Percentiles rank a stretch among this genome's conserved stretches.
Evolutionary conservation across 192 early-diverging fungal genomes (phyloP).

Genomic region (Globomyces pollinis-pini): DNA sequence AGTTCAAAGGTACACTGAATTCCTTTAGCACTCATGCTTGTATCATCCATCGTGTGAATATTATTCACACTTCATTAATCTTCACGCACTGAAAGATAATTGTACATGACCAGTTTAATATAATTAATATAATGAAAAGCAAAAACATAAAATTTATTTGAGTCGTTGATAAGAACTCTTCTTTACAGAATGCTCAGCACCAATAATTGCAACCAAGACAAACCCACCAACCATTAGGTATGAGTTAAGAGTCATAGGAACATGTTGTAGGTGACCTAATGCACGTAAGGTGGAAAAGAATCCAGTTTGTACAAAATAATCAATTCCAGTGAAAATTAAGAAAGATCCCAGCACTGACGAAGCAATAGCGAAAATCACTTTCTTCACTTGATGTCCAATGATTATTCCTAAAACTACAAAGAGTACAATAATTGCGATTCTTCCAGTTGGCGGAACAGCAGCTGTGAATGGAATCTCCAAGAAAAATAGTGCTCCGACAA

Average conservation of each 20-base stretch:
- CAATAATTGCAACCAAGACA: constrained; percentile 55
- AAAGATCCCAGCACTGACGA: constrained; percentile 75
- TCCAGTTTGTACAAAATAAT: constrained; percentile 73
- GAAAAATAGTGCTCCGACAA: constrained; percentile 63
- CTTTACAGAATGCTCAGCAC: no score
- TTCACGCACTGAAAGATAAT: no score
- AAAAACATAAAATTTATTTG: no score
- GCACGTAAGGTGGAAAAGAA: constrained; percentile 51
- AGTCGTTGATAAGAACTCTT: no score
- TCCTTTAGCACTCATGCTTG: no score
- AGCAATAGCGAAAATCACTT: constrained; percentile 56
- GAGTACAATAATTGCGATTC: constrained; percentile 64
- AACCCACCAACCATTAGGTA: constrained; percentile 66
- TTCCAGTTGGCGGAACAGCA: constrained; percentile 55
- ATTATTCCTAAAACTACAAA: constrained; percentile 56
- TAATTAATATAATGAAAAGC: no score
- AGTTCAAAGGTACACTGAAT: no score
- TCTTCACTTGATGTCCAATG: constrained; percentile 55
- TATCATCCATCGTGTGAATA: no score
- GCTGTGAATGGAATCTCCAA: constrained; percentile 47
- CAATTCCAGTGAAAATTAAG: constrained; percentile 69
- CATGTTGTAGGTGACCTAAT: constrained; percentile 43
- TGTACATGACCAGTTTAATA: no score
- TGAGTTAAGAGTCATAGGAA: constrained; percentile 45
- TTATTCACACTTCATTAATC: no score